Conservation (phyloP, 495 filamentous ascomycete species). For the Aspergillus indologenus region DNA sequence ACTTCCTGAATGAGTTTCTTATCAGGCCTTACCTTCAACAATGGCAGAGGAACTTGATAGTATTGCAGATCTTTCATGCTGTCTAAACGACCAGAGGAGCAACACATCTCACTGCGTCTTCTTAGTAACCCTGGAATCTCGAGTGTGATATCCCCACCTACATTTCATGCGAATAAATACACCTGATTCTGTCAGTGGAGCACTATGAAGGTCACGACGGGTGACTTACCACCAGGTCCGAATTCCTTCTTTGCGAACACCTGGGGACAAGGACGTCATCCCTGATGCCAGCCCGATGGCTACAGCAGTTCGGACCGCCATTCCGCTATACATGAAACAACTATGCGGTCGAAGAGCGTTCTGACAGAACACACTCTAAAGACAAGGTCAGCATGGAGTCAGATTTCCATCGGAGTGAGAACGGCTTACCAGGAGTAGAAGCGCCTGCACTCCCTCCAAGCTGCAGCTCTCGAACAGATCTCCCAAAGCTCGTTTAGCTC, state of each 20-base stretch:
- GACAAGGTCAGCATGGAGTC: neutral
- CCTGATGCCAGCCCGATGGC: slow-evolving; percentile 27
- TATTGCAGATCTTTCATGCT: slow-evolving; percentile 29
- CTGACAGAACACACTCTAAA: slow-evolving; percentile 23
- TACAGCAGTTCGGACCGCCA: slow-evolving; percentile 26
- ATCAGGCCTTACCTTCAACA: slow-evolving; percentile 15
- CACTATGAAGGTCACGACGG: neutral
- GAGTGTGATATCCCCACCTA: slow-evolving; percentile 2
- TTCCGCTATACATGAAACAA: slow-evolving; percentile 27
- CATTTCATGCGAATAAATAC: slow-evolving; percentile 27
- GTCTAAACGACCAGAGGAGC: slow-evolving; percentile 28
- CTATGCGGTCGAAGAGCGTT: slow-evolving; percentile 28
- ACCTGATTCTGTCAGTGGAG: slow-evolving; percentile 13
- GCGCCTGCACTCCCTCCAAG: slow-evolving; percentile 26
- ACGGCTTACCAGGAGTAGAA: slow-evolving; percentile 22
- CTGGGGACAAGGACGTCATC: slow-evolving; percentile 21
- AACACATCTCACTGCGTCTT: slow-evolving; percentile 27
- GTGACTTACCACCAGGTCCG: slow-evolving; percentile 28
- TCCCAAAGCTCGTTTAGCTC: slow-evolving; percentile 22
- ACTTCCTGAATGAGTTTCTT: neutral
- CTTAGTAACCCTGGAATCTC: neutral
- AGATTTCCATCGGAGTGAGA: neutral
- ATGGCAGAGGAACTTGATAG: slow-evolving; percentile 26
- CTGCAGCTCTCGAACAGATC: slow-evolving; percentile 29
- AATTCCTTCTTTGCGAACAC: slow-evolving; percentile 19